These are phyloP conservation scores for Maudiozyma saulgeensis DNA, from an alignment of 805 yeast genomes.

Conservation along the genomic window DNA sequence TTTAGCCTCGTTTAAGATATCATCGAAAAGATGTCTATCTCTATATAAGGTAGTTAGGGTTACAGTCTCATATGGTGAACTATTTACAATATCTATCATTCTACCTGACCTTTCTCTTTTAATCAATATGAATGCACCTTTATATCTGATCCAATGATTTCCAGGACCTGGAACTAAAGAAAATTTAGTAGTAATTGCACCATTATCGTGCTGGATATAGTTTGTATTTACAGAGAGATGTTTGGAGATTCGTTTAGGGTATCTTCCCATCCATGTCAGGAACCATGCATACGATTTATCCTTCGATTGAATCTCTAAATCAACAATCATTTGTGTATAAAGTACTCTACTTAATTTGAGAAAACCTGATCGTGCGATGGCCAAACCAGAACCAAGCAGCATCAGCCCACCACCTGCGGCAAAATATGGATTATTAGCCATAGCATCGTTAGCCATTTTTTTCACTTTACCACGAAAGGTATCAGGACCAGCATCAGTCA, in stretches of 20 bases:
- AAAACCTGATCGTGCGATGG: conserved; percentile 63
- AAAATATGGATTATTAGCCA: conserved; percentile 80
- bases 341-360: conserved; percentile 54
- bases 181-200: conserved; percentile 78
- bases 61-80: conserved; percentile 95
- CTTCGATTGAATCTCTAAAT: conserved; percentile 84
- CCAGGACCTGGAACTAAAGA: conserved; percentile 97
- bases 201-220: conserved; percentile 83
- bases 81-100: conserved; percentile 77
- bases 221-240: conserved; percentile 87
- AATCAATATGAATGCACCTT: conserved; percentile 80
- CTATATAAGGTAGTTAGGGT: conserved; percentile 81
- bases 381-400: conserved; percentile 86
- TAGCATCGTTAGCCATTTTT: conserved; percentile 40
- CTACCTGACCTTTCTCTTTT: conserved; percentile 86
- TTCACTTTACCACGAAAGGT: conserved; percentile 26
- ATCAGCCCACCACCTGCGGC: conserved; percentile 98
- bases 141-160: conserved; percentile 74
- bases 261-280: conserved; percentile 87
- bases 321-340: conserved; percentile 79
- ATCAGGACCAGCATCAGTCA: conserved; percentile 7
- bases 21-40: conserved; percentile 61
- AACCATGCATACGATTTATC: conserved; percentile 95
- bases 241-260: conserved; percentile 64
- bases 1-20: conserved; percentile 76